Evolutionary conservation across 441 rosid genomes (phyloP).

Genomic region (Kokia cookei): DNA sequence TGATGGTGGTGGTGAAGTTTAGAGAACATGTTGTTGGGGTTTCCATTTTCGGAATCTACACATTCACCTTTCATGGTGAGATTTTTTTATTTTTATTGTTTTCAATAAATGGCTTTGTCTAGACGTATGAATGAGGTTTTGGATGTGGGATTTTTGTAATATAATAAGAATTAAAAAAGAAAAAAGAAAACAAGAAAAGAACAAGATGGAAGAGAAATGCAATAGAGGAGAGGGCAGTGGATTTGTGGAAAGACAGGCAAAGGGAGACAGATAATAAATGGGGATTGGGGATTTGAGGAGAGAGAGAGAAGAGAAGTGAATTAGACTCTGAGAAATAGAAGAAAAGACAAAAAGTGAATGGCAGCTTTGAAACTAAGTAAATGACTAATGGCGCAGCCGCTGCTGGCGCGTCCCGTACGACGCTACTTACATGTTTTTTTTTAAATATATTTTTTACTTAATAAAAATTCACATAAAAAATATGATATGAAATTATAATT

Average conservation of each 20-base stretch:
- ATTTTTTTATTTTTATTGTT: not conserved
- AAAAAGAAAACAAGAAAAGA: not conserved
- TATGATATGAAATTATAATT: too few species aligned
- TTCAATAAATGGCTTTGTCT: not conserved
- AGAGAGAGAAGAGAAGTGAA: not conserved
- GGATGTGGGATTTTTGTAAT: not conserved
- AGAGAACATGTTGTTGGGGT: slow-evolving; percentile 28
- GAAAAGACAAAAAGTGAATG: not conserved
- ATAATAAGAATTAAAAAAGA: too few species aligned
- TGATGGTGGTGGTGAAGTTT: slow-evolving; percentile 21
- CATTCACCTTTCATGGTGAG: slow-evolving; percentile 55
- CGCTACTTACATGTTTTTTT: too few species aligned
- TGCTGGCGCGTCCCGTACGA: too few species aligned
- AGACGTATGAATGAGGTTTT: not conserved
- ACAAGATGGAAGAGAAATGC: not conserved
- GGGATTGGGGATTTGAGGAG: not conserved
- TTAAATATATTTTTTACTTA: too few species aligned
- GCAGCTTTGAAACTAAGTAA: slow-evolving; percentile 40
- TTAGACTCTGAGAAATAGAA: too few species aligned
- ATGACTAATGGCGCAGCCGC: slow-evolving; percentile 26
- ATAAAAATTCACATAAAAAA: too few species aligned
- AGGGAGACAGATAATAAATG: not conserved
- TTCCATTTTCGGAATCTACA: slow-evolving; percentile 24
- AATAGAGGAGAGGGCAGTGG: too few species aligned
- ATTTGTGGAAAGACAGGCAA: too few species aligned